Conservation (phyloP, 306 rosid species). For the Carpinus fangiana region DNA sequence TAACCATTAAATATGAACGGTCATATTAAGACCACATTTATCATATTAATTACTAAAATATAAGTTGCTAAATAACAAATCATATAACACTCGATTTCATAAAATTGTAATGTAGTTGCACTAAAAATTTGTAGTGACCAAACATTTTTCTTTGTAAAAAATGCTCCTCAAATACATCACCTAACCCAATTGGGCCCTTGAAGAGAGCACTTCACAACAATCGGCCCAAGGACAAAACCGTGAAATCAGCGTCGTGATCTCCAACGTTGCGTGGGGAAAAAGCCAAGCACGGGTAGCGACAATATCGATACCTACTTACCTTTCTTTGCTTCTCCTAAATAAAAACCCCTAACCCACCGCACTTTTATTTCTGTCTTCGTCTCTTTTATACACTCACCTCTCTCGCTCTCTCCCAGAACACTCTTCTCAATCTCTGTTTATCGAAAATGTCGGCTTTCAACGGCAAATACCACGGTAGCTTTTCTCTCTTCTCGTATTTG, state of each 20-base stretch:
- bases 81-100: too few species aligned
- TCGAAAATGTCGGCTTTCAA: conserved; percentile 59
- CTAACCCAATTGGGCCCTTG: neutral
- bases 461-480: conserved; percentile 70
- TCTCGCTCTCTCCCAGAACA: neutral
- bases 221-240: conserved; percentile 7
- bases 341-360: neutral
- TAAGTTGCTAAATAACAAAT: too few species aligned
- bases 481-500: neutral
- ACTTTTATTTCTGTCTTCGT: neutral
- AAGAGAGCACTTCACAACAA: neutral
- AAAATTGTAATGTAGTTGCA: too few species aligned
- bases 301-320: neutral
- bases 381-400: neutral
- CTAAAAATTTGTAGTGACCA: too few species aligned
- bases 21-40: too few species aligned
- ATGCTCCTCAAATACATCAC: neutral
- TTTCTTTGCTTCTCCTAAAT: neutral
- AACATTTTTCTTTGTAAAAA: too few species aligned
- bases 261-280: neutral
- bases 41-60: too few species aligned
- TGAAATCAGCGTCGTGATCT: neutral
- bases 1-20: too few species aligned
- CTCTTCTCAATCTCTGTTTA: neutral
- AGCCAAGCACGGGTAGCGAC: neutral